Conservation (phyloP, 1,139 yeast species). For the Candida sojae region DNA sequence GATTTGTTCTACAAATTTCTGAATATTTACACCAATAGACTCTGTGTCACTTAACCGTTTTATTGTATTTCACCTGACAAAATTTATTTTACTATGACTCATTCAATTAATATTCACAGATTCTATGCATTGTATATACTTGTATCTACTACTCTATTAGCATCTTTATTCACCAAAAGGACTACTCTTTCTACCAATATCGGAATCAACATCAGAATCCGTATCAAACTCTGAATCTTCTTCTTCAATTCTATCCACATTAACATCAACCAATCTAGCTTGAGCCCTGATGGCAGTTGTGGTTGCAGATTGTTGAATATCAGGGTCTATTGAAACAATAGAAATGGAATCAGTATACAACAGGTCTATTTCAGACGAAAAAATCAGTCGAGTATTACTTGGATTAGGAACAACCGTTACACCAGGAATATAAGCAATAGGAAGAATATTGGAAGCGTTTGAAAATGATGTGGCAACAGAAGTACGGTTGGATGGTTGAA, state of each 20-base stretch:
- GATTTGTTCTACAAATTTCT: too few relatives aligned
- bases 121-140: neutral
- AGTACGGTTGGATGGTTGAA: slow-evolving; percentile 30
- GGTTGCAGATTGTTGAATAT: neutral
- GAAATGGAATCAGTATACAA: slow-evolving; percentile 53
- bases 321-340: slow-evolving; percentile 18
- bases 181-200: slow-evolving; percentile 29
- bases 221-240: slow-evolving; percentile 40
- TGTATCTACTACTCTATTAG: neutral
- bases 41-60: too few relatives aligned
- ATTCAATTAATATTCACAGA: too few relatives aligned
- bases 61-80: too few relatives aligned
- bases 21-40: too few relatives aligned
- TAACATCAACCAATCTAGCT: slow-evolving; percentile 64
- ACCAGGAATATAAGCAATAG: slow-evolving; percentile 95
- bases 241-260: slow-evolving; percentile 51
- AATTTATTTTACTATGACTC: too few relatives aligned
- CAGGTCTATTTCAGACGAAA: slow-evolving; percentile 52
- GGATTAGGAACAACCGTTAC: slow-evolving; percentile 67
- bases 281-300: slow-evolving; percentile 68
- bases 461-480: slow-evolving; percentile 62
- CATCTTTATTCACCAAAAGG: neutral
- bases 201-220: slow-evolving; percentile 47
- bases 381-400: slow-evolving; percentile 48
- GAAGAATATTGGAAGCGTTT: slow-evolving; percentile 83